Base-by-base conservation (phyloP, 495 filamentous ascomycete species). In the Aspergillus funiculosus region DNA sequence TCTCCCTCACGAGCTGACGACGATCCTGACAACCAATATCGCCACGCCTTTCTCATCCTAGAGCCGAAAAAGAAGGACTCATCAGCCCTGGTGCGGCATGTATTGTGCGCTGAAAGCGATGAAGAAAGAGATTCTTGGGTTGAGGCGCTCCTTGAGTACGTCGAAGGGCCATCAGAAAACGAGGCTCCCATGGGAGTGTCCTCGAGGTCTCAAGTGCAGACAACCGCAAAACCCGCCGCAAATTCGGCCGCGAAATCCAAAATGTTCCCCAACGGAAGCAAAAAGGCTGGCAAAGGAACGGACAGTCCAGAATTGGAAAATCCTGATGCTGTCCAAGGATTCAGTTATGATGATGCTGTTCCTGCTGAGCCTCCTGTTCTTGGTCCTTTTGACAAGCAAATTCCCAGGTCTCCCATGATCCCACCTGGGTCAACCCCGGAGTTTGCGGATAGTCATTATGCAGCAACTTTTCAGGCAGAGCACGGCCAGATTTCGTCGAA, bases 51-150 rank as follows among this genome's bases (percentile, higher is more conserved):
- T 65, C 72, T 97, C 35, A 85, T 98, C 41, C 56, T 95, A 28
- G 92, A 98, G 62, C 90, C 89, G 1, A 98, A 97, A 71, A 87
- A 87, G 63, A 98, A 96, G 62, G 94, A 98, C 63, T 87, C 90
- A 4, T 83, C 74, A 13, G 92, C 83, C 52, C 74, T 89, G 30
- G 87, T 95, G n/a, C 85, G 90, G 32, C 92, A 98, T 65, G 88
- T 97, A 6, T 68, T 98, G 11, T 98, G 92, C 57, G 89, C 91
- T 4, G 92, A 98, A 65, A 97, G 85, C 56, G 92, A 98, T 58
- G 72, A 76, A 38, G 94, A 98, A 69, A 79, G 92, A 36, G 92
- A 98, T 65, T 74, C 83, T 22, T 98, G 92, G 92, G 91, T 98
- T 2, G 85, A 90, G 30, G 82, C 86, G 28, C 67, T 98, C 35